A percentile compares a stretch with the other conserved stretches of the same genome.
phyloP scores from a whole-genome alignment of 176 grass and related monocot genomes.

The Bromus sterilis region DNA sequence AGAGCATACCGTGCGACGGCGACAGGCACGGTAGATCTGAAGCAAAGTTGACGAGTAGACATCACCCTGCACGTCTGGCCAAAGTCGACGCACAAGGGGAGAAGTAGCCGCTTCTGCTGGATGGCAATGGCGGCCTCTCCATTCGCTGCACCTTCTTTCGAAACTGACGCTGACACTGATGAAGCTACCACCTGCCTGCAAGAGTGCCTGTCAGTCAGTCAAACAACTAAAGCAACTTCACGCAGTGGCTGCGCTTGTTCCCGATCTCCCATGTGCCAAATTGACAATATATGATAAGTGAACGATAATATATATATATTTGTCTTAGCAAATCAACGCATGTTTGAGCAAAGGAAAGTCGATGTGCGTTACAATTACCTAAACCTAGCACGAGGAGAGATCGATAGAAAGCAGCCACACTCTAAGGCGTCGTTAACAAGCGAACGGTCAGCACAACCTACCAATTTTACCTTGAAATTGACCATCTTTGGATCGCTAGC shows the following conservation, averaged over 20 bases:
- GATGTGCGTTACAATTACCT: not conserved
- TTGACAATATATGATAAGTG: not conserved
- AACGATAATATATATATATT: not conserved
- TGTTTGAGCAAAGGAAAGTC: not conserved
- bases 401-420: not conserved
- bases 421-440: not conserved
- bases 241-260: not conserved
- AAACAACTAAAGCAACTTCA: not conserved
- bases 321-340: not conserved
- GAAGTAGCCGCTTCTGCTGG: not conserved
- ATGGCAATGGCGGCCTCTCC: not conserved
- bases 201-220: too few relatives aligned
- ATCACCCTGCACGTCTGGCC: not conserved
- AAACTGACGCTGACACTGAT: not conserved
- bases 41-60: not conserved
- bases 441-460: not conserved
- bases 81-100: not conserved
- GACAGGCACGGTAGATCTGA: not conserved
- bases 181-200: not conserved
- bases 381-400: not conserved
- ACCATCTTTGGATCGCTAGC: too few relatives aligned
- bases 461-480: not conserved
- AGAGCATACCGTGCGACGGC: not conserved
- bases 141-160: not conserved
- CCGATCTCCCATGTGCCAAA: not conserved